A percentile compares a stretch with the other conserved stretches of the same genome.
phyloP scores from a whole-genome alignment of 2,329 filamentous ascomycete genomes.

The Phaeosphaeria sp. region DNA sequence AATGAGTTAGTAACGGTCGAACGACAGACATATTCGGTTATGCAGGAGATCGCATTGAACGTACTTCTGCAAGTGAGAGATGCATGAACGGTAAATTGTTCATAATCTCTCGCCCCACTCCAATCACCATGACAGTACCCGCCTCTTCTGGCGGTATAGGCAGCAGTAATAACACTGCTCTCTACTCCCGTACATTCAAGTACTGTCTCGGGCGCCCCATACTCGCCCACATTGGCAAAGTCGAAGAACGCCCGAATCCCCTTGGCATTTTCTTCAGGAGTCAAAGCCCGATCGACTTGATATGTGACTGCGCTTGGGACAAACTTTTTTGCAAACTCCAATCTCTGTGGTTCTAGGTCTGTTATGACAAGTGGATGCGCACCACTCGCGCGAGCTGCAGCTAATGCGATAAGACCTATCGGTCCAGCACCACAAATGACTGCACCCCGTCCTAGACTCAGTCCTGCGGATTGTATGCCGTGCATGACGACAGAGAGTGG shows the following conservation, averaged over 20 bases:
- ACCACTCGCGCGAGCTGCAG: conserved; percentile 66
- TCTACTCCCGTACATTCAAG: conserved; percentile 73
- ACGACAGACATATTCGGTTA: background rate
- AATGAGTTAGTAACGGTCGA: background rate
- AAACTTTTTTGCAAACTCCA: conserved; percentile 65
- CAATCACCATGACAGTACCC: conserved; percentile 70
- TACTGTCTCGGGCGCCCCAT: conserved; percentile 63
- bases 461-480: conserved; percentile 61
- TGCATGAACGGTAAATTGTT: conserved; percentile 73
- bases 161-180: conserved; percentile 66
- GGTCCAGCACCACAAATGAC: conserved; percentile 66
- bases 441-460: conserved; percentile 62
- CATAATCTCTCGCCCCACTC: conserved; percentile 67
- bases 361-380: conserved; percentile 70
- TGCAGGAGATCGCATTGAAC: background rate
- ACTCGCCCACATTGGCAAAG: conserved; percentile 53
- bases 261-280: conserved; percentile 58
- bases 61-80: conserved; percentile 65
- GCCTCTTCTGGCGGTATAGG: conserved; percentile 63
- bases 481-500: conserved; percentile 69
- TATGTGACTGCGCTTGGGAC: conserved; percentile 64
- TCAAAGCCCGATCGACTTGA: conserved; percentile 56
- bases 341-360: conserved; percentile 63
- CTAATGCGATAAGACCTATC: conserved; percentile 68
- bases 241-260: conserved; percentile 63